A percentile compares a stretch with the other conserved stretches of the same genome.
phyloP scores from a whole-genome alignment of 2,329 filamentous ascomycete species.

The Colletotrichum ledebouriae region DNA sequence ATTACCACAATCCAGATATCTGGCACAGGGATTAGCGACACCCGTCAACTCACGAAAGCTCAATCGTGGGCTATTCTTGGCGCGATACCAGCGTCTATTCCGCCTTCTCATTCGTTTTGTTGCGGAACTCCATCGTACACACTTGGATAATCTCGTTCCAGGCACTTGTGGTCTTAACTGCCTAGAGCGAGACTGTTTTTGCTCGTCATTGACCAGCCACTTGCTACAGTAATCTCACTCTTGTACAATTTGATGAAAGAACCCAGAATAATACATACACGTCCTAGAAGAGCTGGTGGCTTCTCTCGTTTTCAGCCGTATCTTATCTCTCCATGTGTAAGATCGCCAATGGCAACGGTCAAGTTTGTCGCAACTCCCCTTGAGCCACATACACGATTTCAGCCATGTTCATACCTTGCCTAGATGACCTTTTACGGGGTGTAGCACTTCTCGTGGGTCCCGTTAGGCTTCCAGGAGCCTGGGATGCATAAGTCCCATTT shows the following conservation, averaged over 20 bases:
- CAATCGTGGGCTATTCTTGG: conserved; percentile 18
- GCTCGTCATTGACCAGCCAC: too few species aligned
- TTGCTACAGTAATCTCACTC: too few species aligned
- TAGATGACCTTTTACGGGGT: neutral
- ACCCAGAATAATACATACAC: too few species aligned
- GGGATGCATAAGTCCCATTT: neutral
- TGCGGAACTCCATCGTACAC: neutral
- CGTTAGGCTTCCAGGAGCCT: conserved; percentile 5
- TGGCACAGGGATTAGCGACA: conserved; percentile 9
- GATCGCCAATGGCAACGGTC: neutral
- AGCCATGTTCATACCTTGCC: conserved; percentile 2
- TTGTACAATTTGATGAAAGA: too few species aligned
- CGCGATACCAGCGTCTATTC: conserved; percentile 3
- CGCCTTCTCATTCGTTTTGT: neutral
- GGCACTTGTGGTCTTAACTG: too few species aligned
- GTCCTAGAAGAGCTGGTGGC: neutral
- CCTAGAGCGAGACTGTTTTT: too few species aligned
- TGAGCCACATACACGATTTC: neutral
- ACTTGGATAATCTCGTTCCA: neutral
- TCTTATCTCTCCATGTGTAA: neutral
- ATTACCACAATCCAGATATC: neutral
- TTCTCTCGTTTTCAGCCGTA: conserved; percentile 15
- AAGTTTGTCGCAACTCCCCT: neutral
- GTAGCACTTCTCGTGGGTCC: conserved; percentile 14
- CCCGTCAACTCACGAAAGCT: conserved; percentile 1